Percentiles rank a stretch among this genome's conserved stretches.
These are phyloP conservation scores for Ustulina deusta DNA, from an alignment of 2,329 filamentous ascomycete species.

Conservation along the genomic window DNA sequence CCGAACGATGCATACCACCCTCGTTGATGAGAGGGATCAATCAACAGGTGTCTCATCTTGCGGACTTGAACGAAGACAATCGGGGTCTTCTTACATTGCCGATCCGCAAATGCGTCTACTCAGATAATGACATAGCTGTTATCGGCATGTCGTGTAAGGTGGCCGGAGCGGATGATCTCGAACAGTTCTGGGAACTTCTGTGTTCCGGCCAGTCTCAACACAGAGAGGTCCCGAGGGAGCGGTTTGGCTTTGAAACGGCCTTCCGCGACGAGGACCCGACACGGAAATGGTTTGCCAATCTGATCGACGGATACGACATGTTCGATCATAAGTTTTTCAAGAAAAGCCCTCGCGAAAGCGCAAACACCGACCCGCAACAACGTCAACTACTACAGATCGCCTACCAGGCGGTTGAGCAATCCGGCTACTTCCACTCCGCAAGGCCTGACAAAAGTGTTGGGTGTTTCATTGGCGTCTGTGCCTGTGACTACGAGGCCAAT, in stretches of 20 bases:
- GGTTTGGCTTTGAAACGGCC: constrained; percentile 42
- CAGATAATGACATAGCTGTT: constrained; percentile 50
- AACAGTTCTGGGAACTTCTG: constrained; percentile 52
- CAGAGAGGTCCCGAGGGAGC: constrained; percentile 41
- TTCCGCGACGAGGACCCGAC: no score
- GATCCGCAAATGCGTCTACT: no score
- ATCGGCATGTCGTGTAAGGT: constrained; percentile 54
- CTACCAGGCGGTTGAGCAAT: constrained; percentile 46
- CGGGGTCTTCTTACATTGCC: no score
- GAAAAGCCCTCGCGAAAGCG: constrained; percentile 35
- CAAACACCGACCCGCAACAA: constrained; percentile 35
- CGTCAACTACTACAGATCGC: constrained; percentile 29
- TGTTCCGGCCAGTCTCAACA: constrained; percentile 49
- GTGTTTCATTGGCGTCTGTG: no score
- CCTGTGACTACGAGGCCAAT: constrained; percentile 58
- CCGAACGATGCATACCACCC: not conserved
- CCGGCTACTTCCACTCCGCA: constrained; percentile 3
- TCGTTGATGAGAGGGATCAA: not conserved
- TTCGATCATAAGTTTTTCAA: constrained; percentile 48
- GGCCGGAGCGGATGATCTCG: constrained; percentile 51
- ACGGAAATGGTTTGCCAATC: constrained; percentile 47
- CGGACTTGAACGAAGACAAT: not conserved
- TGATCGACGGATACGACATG: constrained; percentile 43
- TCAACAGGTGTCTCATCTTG: not conserved
- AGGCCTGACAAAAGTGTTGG: no score